Base-by-base conservation (phyloP, 768 basidiomycete genomes). In the Mycena epipterygia region DNA sequence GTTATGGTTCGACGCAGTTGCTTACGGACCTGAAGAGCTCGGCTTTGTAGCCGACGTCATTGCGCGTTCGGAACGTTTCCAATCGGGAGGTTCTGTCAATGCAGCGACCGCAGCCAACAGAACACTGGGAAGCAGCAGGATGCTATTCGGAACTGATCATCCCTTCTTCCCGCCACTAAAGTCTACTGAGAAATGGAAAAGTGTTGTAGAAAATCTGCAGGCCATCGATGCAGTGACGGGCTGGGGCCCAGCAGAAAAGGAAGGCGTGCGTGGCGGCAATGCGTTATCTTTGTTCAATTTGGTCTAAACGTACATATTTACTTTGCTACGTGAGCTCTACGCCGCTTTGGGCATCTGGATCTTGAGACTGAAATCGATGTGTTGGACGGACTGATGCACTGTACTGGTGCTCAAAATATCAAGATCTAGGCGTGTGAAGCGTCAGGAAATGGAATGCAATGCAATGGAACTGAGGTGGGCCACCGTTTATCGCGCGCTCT, bases 311-410 rank as follows among this genome's bases (percentile, higher is more conserved):
- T 75, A 70, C 57, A 67, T 68, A 32, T 23, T 35, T 56, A 46
- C 46, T 69, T 53, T 76, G 68, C 23, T 62, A 49, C 65, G 46
- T 53, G 46, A n/a, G 53, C 44, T 9, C 37, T 74, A 71, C 59
- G 64, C 56, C 56, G 73, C 56, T 73, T 85, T 85, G 13, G 89
- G 87, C 74, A 87, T 87, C 81, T 97, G 96, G 70, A 99, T 92
- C 88, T 99, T 99, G 76, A 99, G 86, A 76, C 96, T 98, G 80
- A 97, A 99, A 80, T 99, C 98, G 71, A 99, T 91, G 77, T 98
- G 96, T 73, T 90, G 95, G 29, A 95, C 95, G 2, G 94, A 95
- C 80, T 98, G 95, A 74, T 97, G 96, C 29, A 96, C 94, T 12
- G 86, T 89, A 69, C 95, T 96, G 46, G 95, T 96, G 83, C 96